Evolutionary conservation across 805 yeast genomes (phyloP), one percentile per base, ranked within the genome.

Genomic region (Pichia kluyveri): DNA sequence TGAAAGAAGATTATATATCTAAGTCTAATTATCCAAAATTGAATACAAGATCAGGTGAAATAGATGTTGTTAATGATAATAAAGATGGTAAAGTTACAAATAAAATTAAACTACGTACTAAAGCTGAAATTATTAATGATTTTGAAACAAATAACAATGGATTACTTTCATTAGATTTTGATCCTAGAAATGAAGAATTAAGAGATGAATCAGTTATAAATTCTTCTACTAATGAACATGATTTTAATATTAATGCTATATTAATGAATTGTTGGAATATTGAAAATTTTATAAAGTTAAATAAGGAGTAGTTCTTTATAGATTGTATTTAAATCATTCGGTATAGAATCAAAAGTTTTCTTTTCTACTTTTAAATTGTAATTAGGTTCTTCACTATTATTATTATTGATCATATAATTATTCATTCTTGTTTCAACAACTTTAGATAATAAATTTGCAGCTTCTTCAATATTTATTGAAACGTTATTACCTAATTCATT

Each of bases 401-500:
- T 32, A 2, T 27, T 9, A 40, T 48, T 48, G 18, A 45, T 32
- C 48, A 48, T 48, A 23, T 48, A 38, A 15, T 19, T 27, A 11
- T 45, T 42, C 51, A 48, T 48, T 5, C 46, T 23, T 7, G 34
- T 59, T 0, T 76, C 71, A 30, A 79, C 59, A 50, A 71, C 69
- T n/a, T 65, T 59, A 1, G 70, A 77, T 52, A 81, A 72, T 17
- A 61, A 27, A 36, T 43, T 46, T 8, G 42, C 42, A 5, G 45
- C 53, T 8, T 61, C 55, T 2, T 77, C 72, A 12, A 80, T 72
- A 49, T 18, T 56, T 52, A 57, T 10, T 30, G 32, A 30, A 9
- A 60, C 62, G 26, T n/a, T 10, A 5, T 41, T 37, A 6, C 42
- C 51, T 42, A 53, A 41, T 54, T 59, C 62, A 18, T 66, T 61